These are phyloP conservation scores for Mucor lusitanicus DNA, from an alignment of 371 early-diverging fungal species.

Conservation along the genomic window DNA sequence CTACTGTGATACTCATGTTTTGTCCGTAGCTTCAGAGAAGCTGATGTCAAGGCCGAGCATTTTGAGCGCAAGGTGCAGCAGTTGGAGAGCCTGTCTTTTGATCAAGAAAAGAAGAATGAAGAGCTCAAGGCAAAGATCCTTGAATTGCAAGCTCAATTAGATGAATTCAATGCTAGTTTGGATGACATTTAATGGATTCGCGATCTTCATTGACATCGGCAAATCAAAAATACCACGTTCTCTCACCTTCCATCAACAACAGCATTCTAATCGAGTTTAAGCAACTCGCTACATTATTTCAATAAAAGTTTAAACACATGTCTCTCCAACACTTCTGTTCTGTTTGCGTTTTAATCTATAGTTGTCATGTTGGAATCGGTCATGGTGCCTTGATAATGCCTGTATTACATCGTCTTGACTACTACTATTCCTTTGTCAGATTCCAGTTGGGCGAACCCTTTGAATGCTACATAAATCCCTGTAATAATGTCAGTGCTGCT, in stretches of 20 bases:
- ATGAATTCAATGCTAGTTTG: constrained; percentile 67
- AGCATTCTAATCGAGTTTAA: not conserved
- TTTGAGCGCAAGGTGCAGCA: constrained; percentile 78
- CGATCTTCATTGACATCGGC: not conserved
- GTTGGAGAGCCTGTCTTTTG: constrained; percentile 60
- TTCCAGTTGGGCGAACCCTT: no score
- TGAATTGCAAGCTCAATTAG: constrained; percentile 65
- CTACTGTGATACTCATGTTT: not conserved
- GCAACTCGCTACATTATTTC: not conserved
- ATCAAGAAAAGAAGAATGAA: constrained; percentile 66
- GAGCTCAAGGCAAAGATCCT: constrained; percentile 62
- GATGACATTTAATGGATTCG: constrained; percentile 60
- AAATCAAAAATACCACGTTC: not conserved
- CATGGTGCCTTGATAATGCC: no score
- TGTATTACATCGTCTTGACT: no score
- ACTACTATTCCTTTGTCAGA: no score
- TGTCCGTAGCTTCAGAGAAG: constrained; percentile 63
- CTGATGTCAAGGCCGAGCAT: constrained; percentile 81
- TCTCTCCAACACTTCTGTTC: not conserved
- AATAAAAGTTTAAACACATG: not conserved
- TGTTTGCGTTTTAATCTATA: no score
- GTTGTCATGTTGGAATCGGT: no score
- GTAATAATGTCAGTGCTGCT: no score
- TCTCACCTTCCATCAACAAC: not conserved
- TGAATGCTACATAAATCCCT: no score